These are phyloP conservation scores for Wickerhamomyces bovis DNA, from an alignment of 805 yeast species.

Conservation along the genomic window DNA sequence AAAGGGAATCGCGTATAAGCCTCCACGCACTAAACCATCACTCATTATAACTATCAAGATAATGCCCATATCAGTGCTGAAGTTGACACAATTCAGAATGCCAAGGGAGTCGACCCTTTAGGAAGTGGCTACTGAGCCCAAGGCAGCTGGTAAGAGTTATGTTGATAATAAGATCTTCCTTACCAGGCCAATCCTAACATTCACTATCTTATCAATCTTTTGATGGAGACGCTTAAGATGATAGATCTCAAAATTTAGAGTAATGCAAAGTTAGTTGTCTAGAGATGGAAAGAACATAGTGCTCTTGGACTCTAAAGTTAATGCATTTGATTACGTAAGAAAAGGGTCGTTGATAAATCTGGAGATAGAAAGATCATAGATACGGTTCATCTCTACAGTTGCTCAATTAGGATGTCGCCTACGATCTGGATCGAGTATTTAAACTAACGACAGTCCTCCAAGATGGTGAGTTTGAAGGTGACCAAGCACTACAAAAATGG, in stretches of 20 bases:
- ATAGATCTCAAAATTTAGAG: not conserved
- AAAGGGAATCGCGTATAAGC: not conserved
- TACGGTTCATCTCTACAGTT: too few relatives aligned
- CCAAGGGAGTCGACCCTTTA: not conserved
- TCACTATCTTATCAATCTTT: not conserved
- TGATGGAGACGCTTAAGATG: not conserved
- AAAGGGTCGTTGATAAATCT: too few relatives aligned
- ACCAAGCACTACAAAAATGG: not conserved
- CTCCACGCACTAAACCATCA: not conserved
- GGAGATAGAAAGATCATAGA: too few relatives aligned
- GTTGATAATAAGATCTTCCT: not conserved
- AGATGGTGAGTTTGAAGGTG: not conserved
- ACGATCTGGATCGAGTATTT: not conserved
- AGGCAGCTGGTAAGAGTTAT: not conserved
- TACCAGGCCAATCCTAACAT: not conserved
- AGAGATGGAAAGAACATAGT: too few relatives aligned
- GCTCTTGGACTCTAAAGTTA: too few relatives aligned
- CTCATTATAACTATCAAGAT: not conserved
- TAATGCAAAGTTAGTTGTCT: too few relatives aligned
- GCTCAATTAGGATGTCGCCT: not conserved
- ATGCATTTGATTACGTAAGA: too few relatives aligned
- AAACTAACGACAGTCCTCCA: not conserved
- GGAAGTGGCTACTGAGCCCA: not conserved
- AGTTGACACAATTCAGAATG: not conserved
- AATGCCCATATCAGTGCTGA: not conserved